These are phyloP conservation scores for Pythium myriotylum DNA, from an alignment of 352 stramenopile genomes.

Conservation along the genomic window DNA sequence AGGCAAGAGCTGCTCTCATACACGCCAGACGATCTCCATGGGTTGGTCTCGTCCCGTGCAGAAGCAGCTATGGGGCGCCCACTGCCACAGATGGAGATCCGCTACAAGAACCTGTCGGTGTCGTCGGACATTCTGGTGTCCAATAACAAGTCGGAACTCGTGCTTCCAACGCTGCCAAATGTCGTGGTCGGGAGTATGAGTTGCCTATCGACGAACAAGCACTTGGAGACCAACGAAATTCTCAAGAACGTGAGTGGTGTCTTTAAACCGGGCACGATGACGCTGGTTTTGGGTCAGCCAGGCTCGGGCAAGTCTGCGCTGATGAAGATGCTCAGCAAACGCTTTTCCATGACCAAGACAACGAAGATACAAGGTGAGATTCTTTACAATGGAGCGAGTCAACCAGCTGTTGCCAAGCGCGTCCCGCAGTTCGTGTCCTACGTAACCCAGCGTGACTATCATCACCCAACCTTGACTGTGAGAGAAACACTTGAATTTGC, in stretches of 20 bases:
- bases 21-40: no score
- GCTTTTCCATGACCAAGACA: slow-evolving; percentile 43
- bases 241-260: slow-evolving; percentile 37
- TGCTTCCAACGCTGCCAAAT: no score
- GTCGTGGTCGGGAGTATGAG: no score
- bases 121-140: no score
- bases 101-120: no score
- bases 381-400: slow-evolving; percentile 43
- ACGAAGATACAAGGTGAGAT: slow-evolving; percentile 41
- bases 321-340: slow-evolving; percentile 52
- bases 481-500: slow-evolving; percentile 54
- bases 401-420: slow-evolving; percentile 29
- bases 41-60: no score
- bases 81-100: no score
- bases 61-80: no score
- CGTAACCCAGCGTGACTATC: slow-evolving; percentile 45
- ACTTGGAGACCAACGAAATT: slow-evolving; percentile 27
- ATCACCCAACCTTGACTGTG: slow-evolving; percentile 30
- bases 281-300: slow-evolving; percentile 36
- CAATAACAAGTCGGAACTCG: no score
- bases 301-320: slow-evolving; percentile 44
- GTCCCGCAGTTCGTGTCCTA: slow-evolving; percentile 52
- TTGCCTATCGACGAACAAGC: background rate
- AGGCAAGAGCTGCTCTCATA: no score
- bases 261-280: slow-evolving; percentile 53